These are phyloP conservation scores for Rachicladosporium sp. DNA, from an alignment of 2,329 filamentous ascomycete genomes.

Conservation along the genomic window DNA sequence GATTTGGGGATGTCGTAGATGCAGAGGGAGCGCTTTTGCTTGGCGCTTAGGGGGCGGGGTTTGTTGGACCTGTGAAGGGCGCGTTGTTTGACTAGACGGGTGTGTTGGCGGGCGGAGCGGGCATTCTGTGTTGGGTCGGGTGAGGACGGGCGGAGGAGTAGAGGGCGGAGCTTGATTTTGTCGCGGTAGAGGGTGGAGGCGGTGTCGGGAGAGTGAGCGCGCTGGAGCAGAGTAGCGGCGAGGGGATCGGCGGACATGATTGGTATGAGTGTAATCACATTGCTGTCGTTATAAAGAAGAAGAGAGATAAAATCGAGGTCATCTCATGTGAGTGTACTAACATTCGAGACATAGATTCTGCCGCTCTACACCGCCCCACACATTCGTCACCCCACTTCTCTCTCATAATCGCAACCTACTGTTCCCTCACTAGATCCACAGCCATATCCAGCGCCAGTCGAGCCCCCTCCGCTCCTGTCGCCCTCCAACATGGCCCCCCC, in stretches of 20 bases:
- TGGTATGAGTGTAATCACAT: too few relatives aligned
- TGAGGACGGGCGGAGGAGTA: constrained; percentile 65
- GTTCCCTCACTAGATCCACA: constrained; percentile 1
- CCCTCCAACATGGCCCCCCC: constrained; percentile 56
- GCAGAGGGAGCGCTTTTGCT: constrained; percentile 59
- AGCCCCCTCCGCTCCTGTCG: constrained; percentile 75
- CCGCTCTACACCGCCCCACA: background rate
- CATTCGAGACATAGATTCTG: too few relatives aligned
- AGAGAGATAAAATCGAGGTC: too few relatives aligned
- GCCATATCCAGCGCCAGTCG: constrained; percentile 57
- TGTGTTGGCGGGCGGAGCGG: constrained; percentile 34
- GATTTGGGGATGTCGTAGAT: constrained; percentile 62
- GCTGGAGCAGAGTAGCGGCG: constrained; percentile 43
- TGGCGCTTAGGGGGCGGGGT: constrained; percentile 61
- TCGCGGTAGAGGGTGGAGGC: constrained; percentile 63
- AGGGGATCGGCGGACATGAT: too few relatives aligned
- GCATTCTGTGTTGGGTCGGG: constrained; percentile 46
- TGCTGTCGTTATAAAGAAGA: too few relatives aligned
- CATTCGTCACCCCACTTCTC: constrained; percentile 2
- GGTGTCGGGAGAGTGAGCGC: constrained; percentile 66
- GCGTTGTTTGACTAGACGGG: constrained; percentile 22
- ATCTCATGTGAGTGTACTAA: too few relatives aligned
- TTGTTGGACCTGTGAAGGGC: constrained; percentile 32
- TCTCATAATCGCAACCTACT: background rate
- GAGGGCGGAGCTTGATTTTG: constrained; percentile 69